Evolutionary conservation across 768 basidiomycete genomes (phyloP).

Genomic region (Phylloporus rhodoxanthus): DNA sequence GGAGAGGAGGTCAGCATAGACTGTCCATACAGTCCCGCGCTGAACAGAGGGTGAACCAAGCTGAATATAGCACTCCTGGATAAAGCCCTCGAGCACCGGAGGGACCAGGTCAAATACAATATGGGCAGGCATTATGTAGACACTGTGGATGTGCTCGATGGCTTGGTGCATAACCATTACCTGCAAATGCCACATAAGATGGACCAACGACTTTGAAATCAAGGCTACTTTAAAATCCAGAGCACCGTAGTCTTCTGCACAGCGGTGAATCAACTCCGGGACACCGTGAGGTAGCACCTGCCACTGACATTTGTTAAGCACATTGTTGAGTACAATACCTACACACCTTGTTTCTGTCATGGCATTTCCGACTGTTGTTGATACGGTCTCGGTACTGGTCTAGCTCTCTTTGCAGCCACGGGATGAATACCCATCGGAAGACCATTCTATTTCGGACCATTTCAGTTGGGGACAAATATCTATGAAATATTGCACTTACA

Average conservation of each 20-base stretch:
- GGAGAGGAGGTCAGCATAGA: too few species aligned
- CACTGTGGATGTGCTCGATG: too few species aligned
- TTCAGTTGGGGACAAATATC: background rate
- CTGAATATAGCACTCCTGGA: too few species aligned
- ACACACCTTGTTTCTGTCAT: conserved; percentile 6
- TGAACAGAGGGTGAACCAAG: too few species aligned
- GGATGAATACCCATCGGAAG: conserved; percentile 21
- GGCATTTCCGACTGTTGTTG: conserved; percentile 3
- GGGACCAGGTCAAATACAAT: too few species aligned
- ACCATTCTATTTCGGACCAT: conserved; percentile 24
- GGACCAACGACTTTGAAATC: too few species aligned
- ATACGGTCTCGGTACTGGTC: conserved; percentile 1
- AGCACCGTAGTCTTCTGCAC: conserved; percentile 25
- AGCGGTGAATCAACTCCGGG: conserved; percentile 31
- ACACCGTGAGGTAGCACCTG: conserved; percentile 33
- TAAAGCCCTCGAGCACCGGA: too few species aligned
- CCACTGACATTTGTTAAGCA: conserved; percentile 18
- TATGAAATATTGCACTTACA: conserved; percentile 10
- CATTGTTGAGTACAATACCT: background rate
- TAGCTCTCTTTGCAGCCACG: conserved; percentile 9
- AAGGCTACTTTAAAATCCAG: conserved; percentile 37
- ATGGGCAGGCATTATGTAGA: too few species aligned
- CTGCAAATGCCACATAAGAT: background rate
- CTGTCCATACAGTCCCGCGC: too few species aligned
- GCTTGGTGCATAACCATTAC: too few species aligned